Evolutionary conservation across 345 rosid genomes (phyloP).

Genomic region (Ceriops tagal): DNA sequence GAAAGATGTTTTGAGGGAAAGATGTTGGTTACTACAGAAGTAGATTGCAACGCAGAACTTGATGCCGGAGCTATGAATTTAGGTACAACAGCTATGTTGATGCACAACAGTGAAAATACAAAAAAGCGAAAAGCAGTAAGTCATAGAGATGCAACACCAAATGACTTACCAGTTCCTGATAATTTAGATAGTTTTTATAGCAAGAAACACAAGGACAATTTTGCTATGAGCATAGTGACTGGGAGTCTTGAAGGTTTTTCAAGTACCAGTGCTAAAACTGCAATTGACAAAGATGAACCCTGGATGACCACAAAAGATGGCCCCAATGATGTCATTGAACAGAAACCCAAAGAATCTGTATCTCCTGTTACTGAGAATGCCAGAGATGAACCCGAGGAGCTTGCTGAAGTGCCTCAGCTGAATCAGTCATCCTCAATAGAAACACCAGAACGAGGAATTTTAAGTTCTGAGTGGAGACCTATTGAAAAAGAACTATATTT

Average conservation of each 20-base stretch:
- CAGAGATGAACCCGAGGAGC: constrained; percentile 28
- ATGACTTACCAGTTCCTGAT: constrained; percentile 24
- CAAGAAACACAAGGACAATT: constrained; percentile 61
- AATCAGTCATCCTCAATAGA: constrained; percentile 27
- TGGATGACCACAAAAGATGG: constrained; percentile 23
- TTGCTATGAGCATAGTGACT: constrained; percentile 20
- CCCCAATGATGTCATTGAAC: constrained; percentile 27
- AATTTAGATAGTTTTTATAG: constrained; percentile 34
- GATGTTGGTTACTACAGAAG: constrained; percentile 26
- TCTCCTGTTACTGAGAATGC: constrained; percentile 27
- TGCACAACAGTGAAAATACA: constrained; percentile 30
- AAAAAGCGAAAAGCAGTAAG: constrained; percentile 60
- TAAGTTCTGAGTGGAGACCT: constrained; percentile 63
- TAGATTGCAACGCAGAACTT: constrained; percentile 26
- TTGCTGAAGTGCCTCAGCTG: constrained; percentile 35
- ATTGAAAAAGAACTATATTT: constrained; percentile 84
- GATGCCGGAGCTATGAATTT: constrained; percentile 28
- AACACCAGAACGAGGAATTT: constrained; percentile 12
- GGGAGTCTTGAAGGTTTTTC: constrained; percentile 22
- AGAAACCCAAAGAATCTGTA: constrained; percentile 18
- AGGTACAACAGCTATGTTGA: constrained; percentile 30
- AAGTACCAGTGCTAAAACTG: constrained; percentile 20
- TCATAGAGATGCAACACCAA: constrained; percentile 18
- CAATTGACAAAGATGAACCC: constrained; percentile 30
- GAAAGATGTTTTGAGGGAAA: constrained; percentile 24